These are phyloP conservation scores for Lactarius quietus DNA, from an alignment of 768 basidiomycete species.

Conservation along the genomic window DNA sequence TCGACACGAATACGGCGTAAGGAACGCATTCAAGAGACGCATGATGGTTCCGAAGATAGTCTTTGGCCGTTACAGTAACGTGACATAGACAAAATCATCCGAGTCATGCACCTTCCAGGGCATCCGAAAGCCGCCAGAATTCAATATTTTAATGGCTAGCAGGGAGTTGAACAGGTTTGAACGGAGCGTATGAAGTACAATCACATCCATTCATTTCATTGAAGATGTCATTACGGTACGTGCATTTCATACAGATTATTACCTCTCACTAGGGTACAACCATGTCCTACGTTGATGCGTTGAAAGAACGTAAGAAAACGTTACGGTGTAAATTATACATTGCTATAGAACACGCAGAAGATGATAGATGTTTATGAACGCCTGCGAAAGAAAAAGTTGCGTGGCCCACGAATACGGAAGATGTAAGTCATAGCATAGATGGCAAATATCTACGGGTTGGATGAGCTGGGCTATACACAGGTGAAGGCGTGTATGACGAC, in stretches of 20 bases:
- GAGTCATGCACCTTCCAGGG: no score
- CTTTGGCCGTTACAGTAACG: no score
- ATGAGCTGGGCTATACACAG: neutral
- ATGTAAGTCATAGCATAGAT: constrained; percentile 54
- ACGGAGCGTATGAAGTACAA: no score
- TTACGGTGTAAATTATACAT: no score
- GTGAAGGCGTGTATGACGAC: constrained; percentile 25
- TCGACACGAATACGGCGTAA: no score
- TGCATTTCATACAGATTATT: neutral
- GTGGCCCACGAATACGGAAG: constrained; percentile 43
- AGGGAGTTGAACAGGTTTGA: neutral
- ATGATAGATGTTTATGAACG: neutral
- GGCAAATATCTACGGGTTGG: constrained; percentile 37
- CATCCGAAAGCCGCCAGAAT: neutral
- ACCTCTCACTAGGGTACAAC: neutral
- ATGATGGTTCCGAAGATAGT: no score
- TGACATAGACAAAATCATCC: no score
- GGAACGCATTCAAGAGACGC: no score
- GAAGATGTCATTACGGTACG: neutral
- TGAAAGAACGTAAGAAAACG: neutral
- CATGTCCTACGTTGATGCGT: neutral
- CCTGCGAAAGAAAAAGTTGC: constrained; percentile 12
- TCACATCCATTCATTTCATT: neutral
- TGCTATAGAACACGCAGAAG: no score
- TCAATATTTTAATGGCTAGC: neutral